Evolutionary conservation across 2,329 filamentous ascomycete species (phyloP), one percentile per base, ranked within the genome.

Genomic region (Metarhizium album): DNA sequence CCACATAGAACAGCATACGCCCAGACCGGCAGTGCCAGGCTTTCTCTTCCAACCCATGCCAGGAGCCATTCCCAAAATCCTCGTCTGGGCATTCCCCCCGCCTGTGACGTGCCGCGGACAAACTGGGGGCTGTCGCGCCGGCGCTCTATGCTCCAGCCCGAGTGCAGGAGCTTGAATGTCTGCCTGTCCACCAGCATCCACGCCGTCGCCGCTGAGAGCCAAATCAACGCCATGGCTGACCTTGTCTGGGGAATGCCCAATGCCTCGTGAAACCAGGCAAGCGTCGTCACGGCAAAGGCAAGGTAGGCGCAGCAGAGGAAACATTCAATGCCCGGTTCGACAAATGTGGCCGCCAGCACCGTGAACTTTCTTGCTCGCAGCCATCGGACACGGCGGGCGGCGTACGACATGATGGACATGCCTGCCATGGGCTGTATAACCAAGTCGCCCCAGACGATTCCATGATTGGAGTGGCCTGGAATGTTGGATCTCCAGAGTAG

Each of bases 291-390:
- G 0, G 84, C 88, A 66, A 86, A 95, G 1, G 89, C 79, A 42
- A 90, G 82, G 61, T 94, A 90, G 0, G 83, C 69, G 22, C 85
- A 89, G 68, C 90, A 96, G 0, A 97, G 64, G 33, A 98, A 78
- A 27, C 85, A 86, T 66, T 98, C 93, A 1, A 94, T 90, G 2
- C 90, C 90, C 0, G 91, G 93, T 64, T 98, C 93, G 2, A 96
- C 87, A 1, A 96, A 72, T 0, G 94, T 97, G 0, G 93, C 94
- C 0, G 86, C 74, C 2, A 88, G 77, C 14, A 98, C 93, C 0
- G 91, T 96, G 72, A 89, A 97, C 66, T 98, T 98, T 45, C 93
- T 78, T 1, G 95, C 94, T 5, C 93, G 81, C 23, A 97, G 73
- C 93, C 93, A 98, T 48, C 93, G 80, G 3, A 90, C 84, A 23